Base-by-base conservation (phyloP, 2,329 filamentous ascomycete genomes). In the Claviceps citrina region DNA sequence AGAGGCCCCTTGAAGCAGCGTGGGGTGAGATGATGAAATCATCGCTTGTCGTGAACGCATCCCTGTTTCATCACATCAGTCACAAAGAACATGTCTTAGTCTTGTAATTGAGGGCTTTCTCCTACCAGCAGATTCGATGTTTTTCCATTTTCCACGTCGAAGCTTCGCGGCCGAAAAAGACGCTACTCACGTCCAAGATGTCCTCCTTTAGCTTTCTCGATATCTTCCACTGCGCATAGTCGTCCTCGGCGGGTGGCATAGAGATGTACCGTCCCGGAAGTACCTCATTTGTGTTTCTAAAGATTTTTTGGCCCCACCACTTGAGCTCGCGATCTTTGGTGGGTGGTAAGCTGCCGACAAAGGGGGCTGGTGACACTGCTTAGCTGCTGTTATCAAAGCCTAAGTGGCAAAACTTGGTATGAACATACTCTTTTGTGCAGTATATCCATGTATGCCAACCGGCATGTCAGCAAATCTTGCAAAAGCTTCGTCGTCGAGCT, bases 61-160 rank as follows among this genome's bases (percentile, higher is more conserved):
- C 77, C 77, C 76, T 80, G 13, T 19, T 6, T 4, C 1, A 32
- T 13, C 4, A 16, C 12, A 13, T n/a, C 8, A 4, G n/a, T 12
- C 15, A 4, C n/a, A 31, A 31, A 7, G 7, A n/a, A 10, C 13
- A 5, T 28, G 9, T 12, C 13, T 3, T 3, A 12, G 5, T 28
- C 13, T 28, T 15, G 0, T 7, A 9, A 9, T 12, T 30, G 13
- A 28, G 2, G 12, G 9, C 4, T 22, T 3, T 18, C 5, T 59
- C 69, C 55, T 55, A 79, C 76, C 77, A 81, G 66, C 76, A 81
- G 43, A 81, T 73, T 5, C 77, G 67, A 50, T 78, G 69, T 50
- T 77, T 72, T 41, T 69, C 68, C 55, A 76, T 67, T 45, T 71
- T 67, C 73, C 71, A 78, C 32, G 58, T 52, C 10, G 62, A 64